These are phyloP conservation scores for Gypsophila paniculata DNA, from an alignment of 179 eudicot genomes.

Conservation along the genomic window DNA sequence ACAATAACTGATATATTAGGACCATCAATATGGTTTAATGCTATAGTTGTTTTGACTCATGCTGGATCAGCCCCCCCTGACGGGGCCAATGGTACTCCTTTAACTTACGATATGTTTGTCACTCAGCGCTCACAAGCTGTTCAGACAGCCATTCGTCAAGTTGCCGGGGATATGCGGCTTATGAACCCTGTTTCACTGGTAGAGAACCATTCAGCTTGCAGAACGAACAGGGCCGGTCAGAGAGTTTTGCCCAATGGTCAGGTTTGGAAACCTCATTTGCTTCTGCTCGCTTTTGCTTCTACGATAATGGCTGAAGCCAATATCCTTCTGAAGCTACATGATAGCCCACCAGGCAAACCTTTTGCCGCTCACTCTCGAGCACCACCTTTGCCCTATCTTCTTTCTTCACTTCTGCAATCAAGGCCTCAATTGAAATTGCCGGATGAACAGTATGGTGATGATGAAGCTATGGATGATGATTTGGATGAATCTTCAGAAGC, in stretches of 20 bases:
- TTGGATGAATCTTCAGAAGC: constrained; percentile 59
- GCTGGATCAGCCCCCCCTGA: constrained; percentile 99
- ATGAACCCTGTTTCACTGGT: constrained; percentile 98
- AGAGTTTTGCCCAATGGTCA: constrained; percentile 99
- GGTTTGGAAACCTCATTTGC: constrained; percentile 91
- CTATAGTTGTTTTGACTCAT: constrained; percentile 93
- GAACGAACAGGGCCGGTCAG: constrained; percentile 93
- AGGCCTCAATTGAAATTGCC: constrained; percentile 75
- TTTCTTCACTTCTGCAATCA: constrained; percentile 85
- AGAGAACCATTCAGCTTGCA: constrained; percentile 92
- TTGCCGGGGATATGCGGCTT: constrained; percentile 95
- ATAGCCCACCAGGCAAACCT: constrained; percentile 71
- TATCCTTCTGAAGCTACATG: constrained; percentile 77
- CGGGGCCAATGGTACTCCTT: constrained; percentile 84
- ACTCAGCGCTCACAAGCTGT: constrained; percentile 94
- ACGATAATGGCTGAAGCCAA: constrained; percentile 95
- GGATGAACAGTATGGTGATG: constrained; percentile 77
- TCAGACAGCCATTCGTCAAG: constrained; percentile 92
- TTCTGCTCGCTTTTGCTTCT: constrained; percentile 80
- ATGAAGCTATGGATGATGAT: constrained; percentile 61
- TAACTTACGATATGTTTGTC: constrained; percentile 90
- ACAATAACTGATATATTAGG: constrained; percentile 86
- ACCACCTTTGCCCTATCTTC: constrained; percentile 82
- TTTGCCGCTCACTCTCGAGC: constrained; percentile 54
- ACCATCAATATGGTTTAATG: constrained; percentile 92